phyloP scores from a whole-genome alignment of 2,329 filamentous ascomycete species.

The Pestalotiopsis sp. region DNA sequence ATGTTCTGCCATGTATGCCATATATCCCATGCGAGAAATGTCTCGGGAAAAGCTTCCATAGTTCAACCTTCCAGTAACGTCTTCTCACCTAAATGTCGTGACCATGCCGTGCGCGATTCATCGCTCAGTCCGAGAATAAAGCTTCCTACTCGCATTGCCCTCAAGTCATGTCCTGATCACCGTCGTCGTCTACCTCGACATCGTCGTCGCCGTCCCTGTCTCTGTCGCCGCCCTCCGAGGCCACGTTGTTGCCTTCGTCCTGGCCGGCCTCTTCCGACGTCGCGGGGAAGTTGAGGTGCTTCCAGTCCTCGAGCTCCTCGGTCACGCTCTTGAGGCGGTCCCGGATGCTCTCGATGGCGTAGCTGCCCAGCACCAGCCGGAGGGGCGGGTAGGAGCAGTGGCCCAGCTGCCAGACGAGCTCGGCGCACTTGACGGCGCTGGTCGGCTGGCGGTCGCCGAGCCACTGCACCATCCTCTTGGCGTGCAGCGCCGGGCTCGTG shows the following conservation, averaged over 20 bases:
- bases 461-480: conserved; percentile 91
- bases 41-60: not conserved
- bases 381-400: conserved; percentile 94
- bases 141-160: not conserved
- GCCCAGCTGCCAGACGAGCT: conserved; percentile 90
- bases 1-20: not conserved
- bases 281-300: conserved; percentile 71
- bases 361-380: conserved; percentile 82
- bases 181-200: conserved; percentile 21
- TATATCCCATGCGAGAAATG: not conserved
- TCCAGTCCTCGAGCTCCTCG: conserved; percentile 94
- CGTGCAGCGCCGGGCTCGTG: conserved; percentile 83
- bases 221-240: conserved; percentile 31
- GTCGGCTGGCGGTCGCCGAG: conserved; percentile 89
- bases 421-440: conserved; percentile 87
- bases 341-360: conserved; percentile 92
- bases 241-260: conserved; percentile 6
- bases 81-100: not conserved
- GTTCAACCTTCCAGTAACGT: not conserved
- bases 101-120: not conserved
- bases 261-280: conserved; percentile 36
- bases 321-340: conserved; percentile 88
- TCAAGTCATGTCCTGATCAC: conserved; percentile 16
- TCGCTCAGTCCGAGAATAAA: not conserved
- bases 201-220: conserved; percentile 31